Base-by-base conservation (phyloP, 2,329 filamentous ascomycete genomes). In the Xylariaceae sp. region DNA sequence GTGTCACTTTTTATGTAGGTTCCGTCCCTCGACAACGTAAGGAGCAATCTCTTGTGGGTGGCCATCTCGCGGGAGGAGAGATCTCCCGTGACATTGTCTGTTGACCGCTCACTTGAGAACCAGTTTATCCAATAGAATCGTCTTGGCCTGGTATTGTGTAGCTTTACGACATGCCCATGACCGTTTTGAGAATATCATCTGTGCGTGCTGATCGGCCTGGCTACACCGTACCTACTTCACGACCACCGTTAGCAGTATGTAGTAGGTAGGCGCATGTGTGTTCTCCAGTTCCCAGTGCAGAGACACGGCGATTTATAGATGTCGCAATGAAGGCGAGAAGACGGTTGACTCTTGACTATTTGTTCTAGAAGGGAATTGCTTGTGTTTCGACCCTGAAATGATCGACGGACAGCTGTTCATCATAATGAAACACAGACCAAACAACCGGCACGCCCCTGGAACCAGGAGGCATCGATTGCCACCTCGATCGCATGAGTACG, bases 51-150 rank as follows among this genome's bases (percentile, higher is more conserved):
- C 35, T 60, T 50, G 51, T 42, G 60, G 51, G 53, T 37, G 48
- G 23, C 53, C 49, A 55, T 48, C 17, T 53, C 48, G 8, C 11
- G 51, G 30, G 23, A 57, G 54, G 15, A 48, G 39, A 47, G 48
- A 23, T 42, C 35, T 53, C 52, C 34, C 50, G 47, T 49, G 45
- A 55, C 34, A 17, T 56, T 18, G 35, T 68, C 65, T 62, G 49
- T 68, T 70, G 68, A 71, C 68, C 68, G 68, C 68, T 68, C 62
- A 64, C 57, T 53, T 61, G 58, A 58, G 61, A 30, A 59, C 62
- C 60, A 56, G 60, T 60, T 52, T 39, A 54, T 62, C 66, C 66
- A 70, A 68, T 68, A 60, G 62, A 58, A 57, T 47, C 49, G 8
- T 23, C 39, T 51, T 58, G 56, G 64, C 60, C 62, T 61, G 54